phyloP scores from a whole-genome alignment of 345 rosid genomes.

The Hirschfeldia incana region DNA sequence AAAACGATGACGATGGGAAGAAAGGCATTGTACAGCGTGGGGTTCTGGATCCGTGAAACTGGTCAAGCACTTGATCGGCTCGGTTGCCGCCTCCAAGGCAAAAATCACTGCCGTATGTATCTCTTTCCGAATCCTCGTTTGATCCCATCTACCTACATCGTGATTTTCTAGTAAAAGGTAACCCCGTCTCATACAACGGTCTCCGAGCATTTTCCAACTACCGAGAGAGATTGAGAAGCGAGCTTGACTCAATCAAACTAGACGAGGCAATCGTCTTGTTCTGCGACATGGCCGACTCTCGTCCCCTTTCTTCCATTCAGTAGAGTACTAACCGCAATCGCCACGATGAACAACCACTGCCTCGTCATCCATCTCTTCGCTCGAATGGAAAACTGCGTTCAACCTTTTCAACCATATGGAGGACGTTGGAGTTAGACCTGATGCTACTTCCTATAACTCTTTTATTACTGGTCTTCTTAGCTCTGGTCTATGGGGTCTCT shows the following conservation, averaged over 20 bases:
- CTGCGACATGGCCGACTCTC: neutral
- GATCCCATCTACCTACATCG: neutral
- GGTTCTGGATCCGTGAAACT: conserved; percentile 95
- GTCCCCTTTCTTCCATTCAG: neutral
- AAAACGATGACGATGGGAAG: conserved; percentile 58
- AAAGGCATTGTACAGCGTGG: conserved; percentile 74
- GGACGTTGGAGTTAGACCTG: neutral
- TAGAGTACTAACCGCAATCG: neutral
- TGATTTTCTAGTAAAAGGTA: neutral
- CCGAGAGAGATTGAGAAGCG: neutral
- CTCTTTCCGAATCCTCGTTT: neutral
- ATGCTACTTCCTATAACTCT: neutral
- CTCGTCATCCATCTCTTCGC: neutral
- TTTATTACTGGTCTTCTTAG: neutral
- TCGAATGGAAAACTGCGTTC: neutral
- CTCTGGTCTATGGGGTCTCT: neutral
- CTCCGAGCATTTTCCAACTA: neutral
- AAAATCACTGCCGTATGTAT: conserved; percentile 51
- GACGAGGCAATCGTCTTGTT: neutral
- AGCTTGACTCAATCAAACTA: neutral
- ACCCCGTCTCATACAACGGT: neutral
- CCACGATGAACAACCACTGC: neutral
- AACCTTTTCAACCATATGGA: neutral
- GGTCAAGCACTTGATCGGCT: conserved; percentile 98
- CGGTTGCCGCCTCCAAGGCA: conserved; percentile 90